phyloP scores from a whole-genome alignment of 2,329 filamentous ascomycete genomes.

The Rhynchosporium secalis region DNA sequence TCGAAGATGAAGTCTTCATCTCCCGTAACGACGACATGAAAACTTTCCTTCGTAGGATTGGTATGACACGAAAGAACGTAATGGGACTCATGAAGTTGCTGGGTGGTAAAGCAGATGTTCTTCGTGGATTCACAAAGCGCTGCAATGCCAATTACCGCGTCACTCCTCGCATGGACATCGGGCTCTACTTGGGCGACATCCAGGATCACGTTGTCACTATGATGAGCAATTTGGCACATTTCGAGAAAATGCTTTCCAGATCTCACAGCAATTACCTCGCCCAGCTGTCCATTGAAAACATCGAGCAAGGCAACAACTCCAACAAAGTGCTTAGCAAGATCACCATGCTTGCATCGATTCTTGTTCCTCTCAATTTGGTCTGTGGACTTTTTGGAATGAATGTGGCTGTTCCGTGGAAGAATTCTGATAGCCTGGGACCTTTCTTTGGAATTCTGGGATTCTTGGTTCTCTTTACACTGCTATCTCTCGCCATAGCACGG shows the following conservation, averaged over 20 bases:
- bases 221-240: conserved; percentile 94
- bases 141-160: conserved; percentile 98
- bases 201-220: conserved; percentile 99
- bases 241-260: conserved; percentile 95
- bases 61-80: conserved; percentile 88
- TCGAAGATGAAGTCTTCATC: conserved; percentile 94
- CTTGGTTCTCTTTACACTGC: conserved; percentile 52
- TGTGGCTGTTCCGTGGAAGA: conserved; percentile 67
- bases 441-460: conserved; percentile 62
- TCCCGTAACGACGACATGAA: conserved; percentile 88
- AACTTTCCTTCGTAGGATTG: conserved; percentile 82
- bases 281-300: conserved; percentile 88
- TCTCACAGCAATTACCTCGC: conserved; percentile 96
- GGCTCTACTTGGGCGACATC: conserved; percentile 93
- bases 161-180: conserved; percentile 93
- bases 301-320: conserved; percentile 81
- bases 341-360: conserved; percentile 87
- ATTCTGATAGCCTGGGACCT: conserved; percentile 48
- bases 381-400: conserved; percentile 74
- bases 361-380: conserved; percentile 94
- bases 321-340: conserved; percentile 94
- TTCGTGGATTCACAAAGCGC: conserved; percentile 95
- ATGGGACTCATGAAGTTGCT: conserved; percentile 91
- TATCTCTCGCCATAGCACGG: conserved; percentile 33
- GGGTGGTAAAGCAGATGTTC: conserved; percentile 96